Evolutionary conservation across 768 basidiomycete species (phyloP).

Genomic region (Vararia minispora): DNA sequence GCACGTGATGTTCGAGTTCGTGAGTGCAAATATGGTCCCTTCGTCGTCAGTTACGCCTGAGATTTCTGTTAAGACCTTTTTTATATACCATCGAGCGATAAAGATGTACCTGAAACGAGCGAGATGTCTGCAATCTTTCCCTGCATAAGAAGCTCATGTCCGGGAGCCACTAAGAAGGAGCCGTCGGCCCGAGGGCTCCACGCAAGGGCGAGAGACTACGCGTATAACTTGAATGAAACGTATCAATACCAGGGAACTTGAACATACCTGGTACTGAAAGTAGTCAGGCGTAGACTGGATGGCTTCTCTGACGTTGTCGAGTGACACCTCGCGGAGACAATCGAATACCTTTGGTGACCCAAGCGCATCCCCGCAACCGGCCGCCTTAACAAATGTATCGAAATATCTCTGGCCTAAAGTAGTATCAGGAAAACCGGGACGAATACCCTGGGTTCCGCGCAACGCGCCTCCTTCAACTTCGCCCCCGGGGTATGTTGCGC

Average conservation of each 20-base stretch:
- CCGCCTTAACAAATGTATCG: conserved; percentile 5
- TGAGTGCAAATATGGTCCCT: conserved; percentile 6
- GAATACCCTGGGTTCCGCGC: too few species aligned
- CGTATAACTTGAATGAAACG: neutral
- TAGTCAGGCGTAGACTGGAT: neutral
- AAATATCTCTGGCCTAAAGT: conserved; percentile 9
- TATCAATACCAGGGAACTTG: too few species aligned
- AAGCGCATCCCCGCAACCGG: conserved; percentile 1
- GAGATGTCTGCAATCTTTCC: conserved; percentile 8
- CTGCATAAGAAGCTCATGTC: neutral
- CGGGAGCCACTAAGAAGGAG: conserved; percentile 7
- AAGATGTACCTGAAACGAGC: too few species aligned
- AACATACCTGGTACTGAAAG: neutral
- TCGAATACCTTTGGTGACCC: too few species aligned
- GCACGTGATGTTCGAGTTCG: neutral
- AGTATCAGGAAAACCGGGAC: too few species aligned
- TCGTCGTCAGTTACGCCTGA: conserved; percentile 12
- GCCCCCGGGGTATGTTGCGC: conserved; percentile 5
- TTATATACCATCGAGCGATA: too few species aligned
- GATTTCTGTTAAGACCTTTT: too few species aligned
- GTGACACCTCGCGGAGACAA: conserved; percentile 8
- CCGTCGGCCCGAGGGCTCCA: conserved; percentile 11
- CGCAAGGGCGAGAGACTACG: neutral
- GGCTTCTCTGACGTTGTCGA: neutral
- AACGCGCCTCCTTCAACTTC: too few species aligned